These are phyloP conservation scores for Colletotrichum sp. DNA, from an alignment of 2,329 filamentous ascomycete species.

Conservation along the genomic window DNA sequence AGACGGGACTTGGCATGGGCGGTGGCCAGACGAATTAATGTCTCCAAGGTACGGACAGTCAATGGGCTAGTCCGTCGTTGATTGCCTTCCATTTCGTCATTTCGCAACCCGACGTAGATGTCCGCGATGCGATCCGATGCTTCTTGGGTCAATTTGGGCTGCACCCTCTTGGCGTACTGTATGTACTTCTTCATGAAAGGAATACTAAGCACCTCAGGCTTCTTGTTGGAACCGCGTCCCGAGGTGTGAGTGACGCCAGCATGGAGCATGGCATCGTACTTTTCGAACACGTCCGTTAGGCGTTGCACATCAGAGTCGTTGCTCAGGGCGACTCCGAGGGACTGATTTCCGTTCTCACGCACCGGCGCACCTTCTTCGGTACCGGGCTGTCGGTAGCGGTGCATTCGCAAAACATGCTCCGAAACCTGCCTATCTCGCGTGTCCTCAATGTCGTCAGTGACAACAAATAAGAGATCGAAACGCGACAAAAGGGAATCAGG, in stretches of 20 bases:
- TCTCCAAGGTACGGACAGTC: conserved; percentile 96
- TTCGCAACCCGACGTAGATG: conserved; percentile 89
- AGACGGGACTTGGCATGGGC: conserved; percentile 93
- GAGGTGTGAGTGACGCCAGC: conserved; percentile 82
- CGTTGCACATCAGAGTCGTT: conserved; percentile 74
- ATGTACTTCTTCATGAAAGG: conserved; percentile 99
- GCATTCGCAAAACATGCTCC: conserved; percentile 97
- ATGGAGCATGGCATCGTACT: conserved; percentile 95
- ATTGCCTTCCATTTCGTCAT: conserved; percentile 95
- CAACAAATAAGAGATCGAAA: conserved; percentile 97
- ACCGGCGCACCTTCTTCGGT: conserved; percentile 95
- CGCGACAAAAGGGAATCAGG: conserved; percentile 95
- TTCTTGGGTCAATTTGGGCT: conserved; percentile 87
- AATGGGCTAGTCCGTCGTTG: conserved; percentile 93
- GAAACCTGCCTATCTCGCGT: conserved; percentile 88
- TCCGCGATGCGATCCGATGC: conserved; percentile 91
- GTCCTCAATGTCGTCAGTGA: conserved; percentile 98
- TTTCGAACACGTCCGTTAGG: conserved; percentile 91
- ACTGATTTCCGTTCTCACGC: conserved; percentile 83
- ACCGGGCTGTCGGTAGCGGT: conserved; percentile 89
- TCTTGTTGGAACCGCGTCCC: conserved; percentile 75
- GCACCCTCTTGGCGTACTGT: conserved; percentile 95
- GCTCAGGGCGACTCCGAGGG: conserved; percentile 85
- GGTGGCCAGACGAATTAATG: conserved; percentile 95
- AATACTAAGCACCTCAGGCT: conserved; percentile 89